Evolutionary conservation across 805 yeast species (phyloP).

Genomic region (Maudiozyma bulderi): DNA sequence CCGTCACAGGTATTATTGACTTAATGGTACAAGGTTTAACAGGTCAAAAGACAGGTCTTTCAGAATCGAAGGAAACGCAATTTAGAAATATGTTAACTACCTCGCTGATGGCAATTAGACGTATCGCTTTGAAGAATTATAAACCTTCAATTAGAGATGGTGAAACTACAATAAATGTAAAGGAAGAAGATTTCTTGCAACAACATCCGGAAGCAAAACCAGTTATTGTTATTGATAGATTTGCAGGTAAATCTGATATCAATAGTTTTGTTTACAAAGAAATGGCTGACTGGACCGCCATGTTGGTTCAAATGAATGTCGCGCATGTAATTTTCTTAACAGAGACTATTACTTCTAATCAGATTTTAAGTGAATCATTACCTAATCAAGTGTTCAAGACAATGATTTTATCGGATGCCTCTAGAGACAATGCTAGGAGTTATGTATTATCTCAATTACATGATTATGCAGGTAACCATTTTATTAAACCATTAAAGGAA

Average conservation of each 20-base stretch:
- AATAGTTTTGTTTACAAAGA: conserved; percentile 62
- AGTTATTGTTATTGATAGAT: conserved; percentile 73
- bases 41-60: conserved; percentile 86
- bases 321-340: conserved; percentile 90
- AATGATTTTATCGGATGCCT: conserved; percentile 72
- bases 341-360: conserved; percentile 71
- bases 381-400: conserved; percentile 83
- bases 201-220: conserved; percentile 82
- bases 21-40: conserved; percentile 81
- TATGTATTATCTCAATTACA: conserved; percentile 54
- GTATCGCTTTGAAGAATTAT: conserved; percentile 44
- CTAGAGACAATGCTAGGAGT: conserved; percentile 53
- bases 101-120: conserved; percentile 63
- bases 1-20: conserved; percentile 69
- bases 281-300: conserved; percentile 83
- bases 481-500: not conserved
- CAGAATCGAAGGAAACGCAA: conserved; percentile 75
- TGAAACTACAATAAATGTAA: conserved; percentile 31
- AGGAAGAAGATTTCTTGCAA: conserved; percentile 75
- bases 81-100: conserved; percentile 70
- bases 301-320: conserved; percentile 59
- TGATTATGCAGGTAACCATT: conserved; percentile 8
- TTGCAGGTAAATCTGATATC: conserved; percentile 45
- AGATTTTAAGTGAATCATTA: conserved; percentile 55
- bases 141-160: conserved; percentile 27